Conservation (phyloP, 2,329 filamentous ascomycete genomes). For the Epichloe elymi region DNA sequence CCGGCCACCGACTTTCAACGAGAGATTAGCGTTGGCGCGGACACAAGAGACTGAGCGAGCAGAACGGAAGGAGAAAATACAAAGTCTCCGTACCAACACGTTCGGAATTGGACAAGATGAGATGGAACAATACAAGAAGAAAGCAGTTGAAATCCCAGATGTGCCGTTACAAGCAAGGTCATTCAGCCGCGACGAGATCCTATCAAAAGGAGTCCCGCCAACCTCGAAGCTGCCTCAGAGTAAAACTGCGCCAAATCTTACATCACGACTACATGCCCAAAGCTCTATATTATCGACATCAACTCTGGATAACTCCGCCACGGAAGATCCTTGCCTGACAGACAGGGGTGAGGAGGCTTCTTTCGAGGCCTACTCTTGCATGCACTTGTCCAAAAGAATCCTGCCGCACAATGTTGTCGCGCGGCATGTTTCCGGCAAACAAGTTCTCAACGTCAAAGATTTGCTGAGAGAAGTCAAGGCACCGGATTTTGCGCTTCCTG, state of each 20-base stretch:
- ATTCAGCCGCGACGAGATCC: slow-evolving; percentile 52
- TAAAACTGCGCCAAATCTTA: slow-evolving; percentile 26
- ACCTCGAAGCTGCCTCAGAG: slow-evolving; percentile 26
- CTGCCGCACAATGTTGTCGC: slow-evolving; percentile 71
- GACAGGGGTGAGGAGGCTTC: slow-evolving; percentile 27
- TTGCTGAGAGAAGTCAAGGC: slow-evolving; percentile 69
- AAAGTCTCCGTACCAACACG: slow-evolving; percentile 37
- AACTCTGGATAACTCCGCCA: background rate
- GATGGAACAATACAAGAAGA: slow-evolving; percentile 45
- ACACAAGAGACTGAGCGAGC: slow-evolving; percentile 37
- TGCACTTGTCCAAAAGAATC: slow-evolving; percentile 72
- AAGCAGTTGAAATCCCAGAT: slow-evolving; percentile 41
- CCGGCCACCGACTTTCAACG: slow-evolving; percentile 57
- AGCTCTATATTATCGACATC: slow-evolving; percentile 7
- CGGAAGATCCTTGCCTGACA: slow-evolving; percentile 8
- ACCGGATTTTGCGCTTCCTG: slow-evolving; percentile 69
- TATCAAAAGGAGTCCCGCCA: slow-evolving; percentile 20
- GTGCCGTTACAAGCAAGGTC: slow-evolving; percentile 32
- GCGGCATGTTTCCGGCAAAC: slow-evolving; percentile 66
- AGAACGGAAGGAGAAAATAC: slow-evolving; percentile 39
- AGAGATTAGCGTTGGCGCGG: slow-evolving; percentile 64
- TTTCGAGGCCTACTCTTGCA: slow-evolving; percentile 76
- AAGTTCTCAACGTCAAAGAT: slow-evolving; percentile 64
- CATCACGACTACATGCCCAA: slow-evolving; percentile 7
- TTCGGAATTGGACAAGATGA: slow-evolving; percentile 46